phyloP scores from a whole-genome alignment of 139 green algal species.

The Spirogloea muscicola region DNA sequence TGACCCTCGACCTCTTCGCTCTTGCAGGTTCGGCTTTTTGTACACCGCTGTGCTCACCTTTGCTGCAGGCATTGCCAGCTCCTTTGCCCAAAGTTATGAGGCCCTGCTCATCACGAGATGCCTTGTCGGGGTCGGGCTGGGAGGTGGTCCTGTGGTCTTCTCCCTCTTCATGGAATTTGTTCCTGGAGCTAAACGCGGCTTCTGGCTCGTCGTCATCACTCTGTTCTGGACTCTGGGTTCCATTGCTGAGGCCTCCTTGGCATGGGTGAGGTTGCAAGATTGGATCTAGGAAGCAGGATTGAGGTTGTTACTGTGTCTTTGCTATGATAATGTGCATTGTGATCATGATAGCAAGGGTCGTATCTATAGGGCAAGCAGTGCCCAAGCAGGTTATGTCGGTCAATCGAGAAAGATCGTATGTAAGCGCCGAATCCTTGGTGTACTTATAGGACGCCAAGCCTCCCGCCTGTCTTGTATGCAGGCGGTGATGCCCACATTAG shows the following conservation, averaged over 20 bases:
- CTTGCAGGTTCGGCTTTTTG: neutral
- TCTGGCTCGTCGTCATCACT: slow-evolving; percentile 36
- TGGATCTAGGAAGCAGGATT: too few relatives aligned
- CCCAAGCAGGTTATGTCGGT: too few relatives aligned
- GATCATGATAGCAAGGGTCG: too few relatives aligned
- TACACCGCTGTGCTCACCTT: slow-evolving; percentile 2
- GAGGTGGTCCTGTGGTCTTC: slow-evolving; percentile 40
- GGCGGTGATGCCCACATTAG: slow-evolving; percentile 28
- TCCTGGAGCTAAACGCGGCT: slow-evolving; percentile 11
- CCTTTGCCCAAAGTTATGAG: slow-evolving; percentile 18
- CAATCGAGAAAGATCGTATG: too few relatives aligned
- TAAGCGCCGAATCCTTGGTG: too few relatives aligned
- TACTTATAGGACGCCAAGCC: too few relatives aligned
- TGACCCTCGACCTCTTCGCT: too few relatives aligned
- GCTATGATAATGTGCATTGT: too few relatives aligned
- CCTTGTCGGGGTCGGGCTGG: slow-evolving; percentile 36
- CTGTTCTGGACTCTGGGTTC: slow-evolving; percentile 48
- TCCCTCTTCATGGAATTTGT: slow-evolving; percentile 52
- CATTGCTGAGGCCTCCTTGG: slow-evolving; percentile 32
- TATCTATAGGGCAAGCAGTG: too few relatives aligned
- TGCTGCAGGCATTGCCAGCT: slow-evolving; percentile 9
- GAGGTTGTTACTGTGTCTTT: too few relatives aligned
- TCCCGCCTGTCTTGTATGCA: too few relatives aligned
- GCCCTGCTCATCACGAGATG: slow-evolving; percentile 3
- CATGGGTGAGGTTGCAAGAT: slow-evolving; percentile 28